Conservation (phyloP, 352 stramenopile species). For the Phytophthora idaei region DNA sequence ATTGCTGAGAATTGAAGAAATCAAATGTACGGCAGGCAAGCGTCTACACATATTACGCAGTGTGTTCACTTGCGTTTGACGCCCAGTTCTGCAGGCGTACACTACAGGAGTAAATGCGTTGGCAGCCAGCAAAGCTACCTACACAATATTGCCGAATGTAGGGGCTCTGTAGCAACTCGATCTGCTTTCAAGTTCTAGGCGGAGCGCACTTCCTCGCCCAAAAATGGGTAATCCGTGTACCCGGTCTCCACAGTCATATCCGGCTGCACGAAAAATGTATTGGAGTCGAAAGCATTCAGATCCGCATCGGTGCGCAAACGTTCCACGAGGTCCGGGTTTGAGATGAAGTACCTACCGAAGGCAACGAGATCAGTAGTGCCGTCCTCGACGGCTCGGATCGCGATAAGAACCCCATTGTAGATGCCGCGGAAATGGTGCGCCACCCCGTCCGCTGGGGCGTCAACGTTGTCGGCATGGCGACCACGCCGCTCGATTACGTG, state of each 20-base stretch:
- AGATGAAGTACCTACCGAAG: conserved; percentile 54
- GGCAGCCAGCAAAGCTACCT: too few relatives aligned
- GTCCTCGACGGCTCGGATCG: conserved; percentile 32
- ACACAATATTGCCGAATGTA: too few relatives aligned
- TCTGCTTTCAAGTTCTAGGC: neutral
- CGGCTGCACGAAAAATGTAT: conserved; percentile 1
- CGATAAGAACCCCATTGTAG: conserved; percentile 52
- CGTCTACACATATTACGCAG: too few relatives aligned
- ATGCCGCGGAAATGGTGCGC: conserved; percentile 39
- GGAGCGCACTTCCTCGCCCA: neutral
- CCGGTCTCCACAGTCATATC: neutral
- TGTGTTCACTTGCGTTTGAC: too few relatives aligned
- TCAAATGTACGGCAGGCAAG: too few relatives aligned
- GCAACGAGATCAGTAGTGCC: conserved; percentile 36
- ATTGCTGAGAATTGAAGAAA: too few relatives aligned
- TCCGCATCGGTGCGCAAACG: conserved; percentile 23
- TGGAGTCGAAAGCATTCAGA: conserved; percentile 1
- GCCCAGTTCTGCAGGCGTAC: too few relatives aligned
- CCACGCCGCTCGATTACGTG: conserved; percentile 33
- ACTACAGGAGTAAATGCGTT: too few relatives aligned
- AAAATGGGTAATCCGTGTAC: conserved; percentile 1
- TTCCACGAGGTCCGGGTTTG: conserved; percentile 51
- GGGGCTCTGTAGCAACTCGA: neutral
- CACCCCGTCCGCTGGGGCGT: conserved; percentile 36
- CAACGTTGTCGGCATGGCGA: conserved; percentile 17